Percentiles rank a stretch among this genome's conserved stretches.
phyloP scores from a whole-genome alignment of 805 yeast species.

The Suhomyces pyralidae region DNA sequence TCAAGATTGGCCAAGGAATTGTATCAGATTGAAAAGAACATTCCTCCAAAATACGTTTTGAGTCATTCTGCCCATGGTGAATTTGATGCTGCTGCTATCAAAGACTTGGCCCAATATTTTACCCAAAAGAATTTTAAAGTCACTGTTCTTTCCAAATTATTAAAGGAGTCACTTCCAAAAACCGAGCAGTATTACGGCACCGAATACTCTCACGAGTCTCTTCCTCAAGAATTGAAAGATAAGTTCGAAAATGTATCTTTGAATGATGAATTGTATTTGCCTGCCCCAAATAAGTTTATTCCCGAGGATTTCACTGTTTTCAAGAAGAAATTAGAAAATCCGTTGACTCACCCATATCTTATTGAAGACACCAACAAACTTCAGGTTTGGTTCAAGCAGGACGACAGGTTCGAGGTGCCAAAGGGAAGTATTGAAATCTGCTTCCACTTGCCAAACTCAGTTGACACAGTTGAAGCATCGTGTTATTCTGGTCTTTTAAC shows the following conservation, averaged over 20 bases:
- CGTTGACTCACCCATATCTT: conserved; percentile 58
- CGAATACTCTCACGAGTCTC: conserved; percentile 52
- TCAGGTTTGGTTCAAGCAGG: conserved; percentile 84
- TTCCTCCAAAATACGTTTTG: conserved; percentile 66
- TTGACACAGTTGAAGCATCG: conserved; percentile 54
- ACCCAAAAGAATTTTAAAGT: conserved; percentile 60
- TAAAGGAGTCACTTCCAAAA: conserved; percentile 35
- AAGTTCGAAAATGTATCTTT: conserved; percentile 27
- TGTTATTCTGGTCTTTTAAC: conserved; percentile 60
- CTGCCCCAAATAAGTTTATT: conserved; percentile 74
- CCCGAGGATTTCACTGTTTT: conserved; percentile 73
- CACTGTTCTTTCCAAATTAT: conserved; percentile 50
- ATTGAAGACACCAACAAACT: conserved; percentile 49
- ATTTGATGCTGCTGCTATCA: conserved; percentile 55
- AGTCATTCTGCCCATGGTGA: conserved; percentile 54
- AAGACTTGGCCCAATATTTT: conserved; percentile 47
- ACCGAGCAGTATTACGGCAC: conserved; percentile 92
- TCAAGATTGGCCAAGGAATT: conserved; percentile 61
- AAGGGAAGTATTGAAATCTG: conserved; percentile 69
- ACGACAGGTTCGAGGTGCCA: conserved; percentile 86
- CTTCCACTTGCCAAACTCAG: conserved; percentile 63
- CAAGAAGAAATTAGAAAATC: conserved; percentile 30
- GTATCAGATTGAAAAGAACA: conserved; percentile 44
- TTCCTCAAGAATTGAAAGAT: conserved; percentile 39
- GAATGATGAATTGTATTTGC: conserved; percentile 49